Conservation (phyloP, 139 green algal genomes). For the Chlamydomonas applanata region DNA sequence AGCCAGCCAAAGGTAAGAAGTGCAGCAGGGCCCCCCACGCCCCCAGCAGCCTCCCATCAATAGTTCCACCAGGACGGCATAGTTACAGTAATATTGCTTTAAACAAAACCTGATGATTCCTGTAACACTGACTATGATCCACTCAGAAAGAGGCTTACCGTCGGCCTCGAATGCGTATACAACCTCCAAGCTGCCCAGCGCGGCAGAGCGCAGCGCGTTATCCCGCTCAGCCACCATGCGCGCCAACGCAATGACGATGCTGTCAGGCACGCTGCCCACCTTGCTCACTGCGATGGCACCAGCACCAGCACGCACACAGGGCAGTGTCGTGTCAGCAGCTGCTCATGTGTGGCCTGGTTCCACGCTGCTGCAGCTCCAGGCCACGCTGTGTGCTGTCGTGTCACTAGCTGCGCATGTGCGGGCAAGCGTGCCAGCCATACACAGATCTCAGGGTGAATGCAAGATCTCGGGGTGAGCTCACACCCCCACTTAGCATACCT, state of each 20-base stretch:
- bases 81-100: no score
- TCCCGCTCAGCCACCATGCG: constrained; percentile 81
- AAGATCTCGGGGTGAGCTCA: no score
- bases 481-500: neutral
- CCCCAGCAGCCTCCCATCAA: no score
- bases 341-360: no score
- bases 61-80: no score
- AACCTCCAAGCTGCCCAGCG: constrained; percentile 70
- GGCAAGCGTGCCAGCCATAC: neutral
- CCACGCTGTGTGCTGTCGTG: no score
- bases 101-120: no score
- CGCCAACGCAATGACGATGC: constrained; percentile 44
- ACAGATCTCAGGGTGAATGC: neutral
- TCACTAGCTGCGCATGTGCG: neutral
- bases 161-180: constrained; percentile 77
- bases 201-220: constrained; percentile 70
- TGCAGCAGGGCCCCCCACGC: no score
- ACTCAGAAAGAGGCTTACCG: constrained; percentile 18
- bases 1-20: no score
- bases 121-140: no score
- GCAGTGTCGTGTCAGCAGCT: no score
- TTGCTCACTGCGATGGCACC: neutral
- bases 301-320: neutral
- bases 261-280: neutral
- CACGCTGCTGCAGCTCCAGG: no score